Conservation (phyloP, 768 basidiomycete species). For the Trichaptum fuscoviolaceum region DNA sequence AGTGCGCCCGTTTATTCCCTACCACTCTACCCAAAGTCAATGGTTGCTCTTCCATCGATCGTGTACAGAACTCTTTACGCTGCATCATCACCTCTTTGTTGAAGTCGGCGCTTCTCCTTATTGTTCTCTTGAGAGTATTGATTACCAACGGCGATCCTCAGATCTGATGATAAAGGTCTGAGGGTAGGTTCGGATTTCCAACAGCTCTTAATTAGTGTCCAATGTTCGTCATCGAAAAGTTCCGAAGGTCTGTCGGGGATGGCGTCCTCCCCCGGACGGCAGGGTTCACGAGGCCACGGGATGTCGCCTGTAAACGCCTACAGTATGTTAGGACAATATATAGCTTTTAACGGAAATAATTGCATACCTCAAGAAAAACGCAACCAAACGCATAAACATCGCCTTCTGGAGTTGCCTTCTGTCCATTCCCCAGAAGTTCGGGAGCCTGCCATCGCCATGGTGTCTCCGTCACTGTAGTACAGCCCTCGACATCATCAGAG, state of each 20-base stretch:
- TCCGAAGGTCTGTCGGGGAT: background rate
- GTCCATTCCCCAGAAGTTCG: background rate
- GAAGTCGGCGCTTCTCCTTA: no score
- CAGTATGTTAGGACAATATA: background rate
- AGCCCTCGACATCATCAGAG: background rate
- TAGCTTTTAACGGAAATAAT: background rate
- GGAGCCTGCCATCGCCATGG: background rate
- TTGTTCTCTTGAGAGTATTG: no score
- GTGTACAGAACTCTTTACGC: no score
- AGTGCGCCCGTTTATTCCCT: no score
- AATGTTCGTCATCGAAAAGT: background rate
- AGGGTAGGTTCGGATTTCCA: background rate
- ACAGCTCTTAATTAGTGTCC: background rate
- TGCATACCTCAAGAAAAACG: constrained; percentile 1
- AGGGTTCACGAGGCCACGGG: background rate
- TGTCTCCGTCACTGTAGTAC: background rate
- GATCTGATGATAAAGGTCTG: background rate
- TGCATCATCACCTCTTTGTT: no score
- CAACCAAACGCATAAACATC: constrained; percentile 3
- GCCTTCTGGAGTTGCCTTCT: background rate
- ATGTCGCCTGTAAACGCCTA: background rate
- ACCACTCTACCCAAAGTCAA: no score
- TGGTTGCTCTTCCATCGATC: background rate
- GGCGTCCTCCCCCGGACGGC: background rate
- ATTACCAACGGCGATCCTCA: no score